These are phyloP conservation scores for Yamadazyma endophytica DNA, from an alignment of 805 yeast genomes.

Conservation along the genomic window DNA sequence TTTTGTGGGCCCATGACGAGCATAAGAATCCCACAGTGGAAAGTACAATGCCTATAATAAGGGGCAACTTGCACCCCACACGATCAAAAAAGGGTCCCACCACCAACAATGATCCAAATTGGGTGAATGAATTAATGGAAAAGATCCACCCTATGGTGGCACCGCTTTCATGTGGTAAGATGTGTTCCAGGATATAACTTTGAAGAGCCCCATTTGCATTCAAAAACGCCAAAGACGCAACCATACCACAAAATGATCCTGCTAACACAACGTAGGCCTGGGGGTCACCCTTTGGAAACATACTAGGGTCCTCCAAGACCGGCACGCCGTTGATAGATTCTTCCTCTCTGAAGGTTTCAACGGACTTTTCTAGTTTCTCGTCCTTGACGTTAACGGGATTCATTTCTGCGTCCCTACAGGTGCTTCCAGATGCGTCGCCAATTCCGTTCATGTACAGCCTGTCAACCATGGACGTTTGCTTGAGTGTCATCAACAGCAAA, in stretches of 20 bases:
- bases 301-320: conserved; percentile 17
- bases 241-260: conserved; percentile 24
- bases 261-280: conserved; percentile 15
- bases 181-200: conserved; percentile 13
- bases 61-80: conserved; percentile 19
- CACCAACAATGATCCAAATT: conserved; percentile 20
- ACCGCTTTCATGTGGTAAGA: conserved; percentile 11
- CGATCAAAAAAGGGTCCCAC: conserved; percentile 25
- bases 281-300: conserved; percentile 25
- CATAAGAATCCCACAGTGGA: conserved; percentile 18
- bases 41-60: conserved; percentile 15
- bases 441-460: too few relatives aligned
- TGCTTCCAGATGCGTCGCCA: too few relatives aligned
- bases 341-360: too few relatives aligned
- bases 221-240: conserved; percentile 20
- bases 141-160: conserved; percentile 26
- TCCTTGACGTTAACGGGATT: too few relatives aligned
- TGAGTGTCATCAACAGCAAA: too few relatives aligned
- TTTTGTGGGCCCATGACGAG: conserved; percentile 15
- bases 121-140: conserved; percentile 20
- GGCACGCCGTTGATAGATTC: too few relatives aligned
- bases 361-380: too few relatives aligned
- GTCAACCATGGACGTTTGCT: too few relatives aligned
- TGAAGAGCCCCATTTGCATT: conserved; percentile 24
- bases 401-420: too few relatives aligned